A percentile compares a stretch with the other conserved stretches of the same genome.
Conservation (phyloP, 1,284 basidiomycete genomes). For the Athelia sp. region DNA sequence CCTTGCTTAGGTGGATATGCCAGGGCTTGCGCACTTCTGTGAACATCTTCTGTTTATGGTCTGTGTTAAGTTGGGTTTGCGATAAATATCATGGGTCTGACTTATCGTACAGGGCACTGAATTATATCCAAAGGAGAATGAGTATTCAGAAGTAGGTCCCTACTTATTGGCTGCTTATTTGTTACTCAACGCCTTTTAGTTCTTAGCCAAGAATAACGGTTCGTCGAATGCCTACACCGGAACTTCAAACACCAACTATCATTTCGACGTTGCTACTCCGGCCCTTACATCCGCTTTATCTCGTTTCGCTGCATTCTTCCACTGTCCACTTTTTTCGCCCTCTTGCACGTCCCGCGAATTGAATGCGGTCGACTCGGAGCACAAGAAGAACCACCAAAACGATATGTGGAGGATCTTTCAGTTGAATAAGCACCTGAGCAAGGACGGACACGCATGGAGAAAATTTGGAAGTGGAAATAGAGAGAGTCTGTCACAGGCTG, state of each 20-base stretch:
- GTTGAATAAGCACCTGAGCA: constrained; percentile 86
- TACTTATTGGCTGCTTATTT: not conserved
- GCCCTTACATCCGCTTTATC: constrained; percentile 83
- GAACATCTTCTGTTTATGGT: constrained; percentile 98
- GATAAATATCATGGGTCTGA: not conserved
- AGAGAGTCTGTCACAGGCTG: constrained; percentile 75
- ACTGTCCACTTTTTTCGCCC: constrained; percentile 85
- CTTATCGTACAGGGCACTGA: constrained; percentile 56
- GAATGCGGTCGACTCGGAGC: constrained; percentile 96
- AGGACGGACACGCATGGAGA: constrained; percentile 79
- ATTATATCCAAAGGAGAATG: constrained; percentile 88
- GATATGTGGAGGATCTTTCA: constrained; percentile 98
- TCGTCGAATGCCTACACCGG: constrained; percentile 93
- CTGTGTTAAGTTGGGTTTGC: constrained; percentile 14
- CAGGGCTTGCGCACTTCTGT: constrained; percentile 88
- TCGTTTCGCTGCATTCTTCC: constrained; percentile 94
- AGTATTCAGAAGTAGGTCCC: constrained; percentile 71
- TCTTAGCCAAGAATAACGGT: constrained; percentile 88
- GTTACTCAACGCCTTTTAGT: constrained; percentile 36
- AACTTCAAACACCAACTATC: constrained; percentile 92
- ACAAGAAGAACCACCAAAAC: constrained; percentile 96
- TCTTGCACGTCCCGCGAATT: constrained; percentile 93
- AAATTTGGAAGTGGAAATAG: constrained; percentile 96
- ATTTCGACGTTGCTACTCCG: constrained; percentile 88
- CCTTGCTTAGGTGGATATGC: constrained; percentile 66